Evolutionary conservation across 2,329 filamentous ascomycete species (phyloP).

Genomic region (Colletotrichum aenigma): DNA sequence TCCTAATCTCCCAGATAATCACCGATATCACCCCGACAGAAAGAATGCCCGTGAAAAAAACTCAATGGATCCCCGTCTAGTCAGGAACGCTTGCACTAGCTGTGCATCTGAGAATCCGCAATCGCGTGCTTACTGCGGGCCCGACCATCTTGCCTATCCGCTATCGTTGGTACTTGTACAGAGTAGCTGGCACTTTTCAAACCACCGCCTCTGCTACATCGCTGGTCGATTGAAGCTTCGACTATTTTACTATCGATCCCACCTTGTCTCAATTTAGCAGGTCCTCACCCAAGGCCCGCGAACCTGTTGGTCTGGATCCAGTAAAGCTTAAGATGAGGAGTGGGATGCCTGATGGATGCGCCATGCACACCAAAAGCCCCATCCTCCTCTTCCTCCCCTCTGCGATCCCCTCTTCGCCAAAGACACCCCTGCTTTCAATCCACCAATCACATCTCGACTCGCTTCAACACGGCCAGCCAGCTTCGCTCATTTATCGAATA

Average conservation of each 20-base stretch:
- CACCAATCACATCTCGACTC: background rate
- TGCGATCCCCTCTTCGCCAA: background rate
- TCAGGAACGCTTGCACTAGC: background rate
- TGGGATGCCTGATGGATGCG: background rate
- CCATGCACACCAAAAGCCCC: background rate
- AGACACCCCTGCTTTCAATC: background rate
- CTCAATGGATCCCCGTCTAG: slow-evolving; percentile 5
- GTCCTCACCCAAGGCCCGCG: background rate
- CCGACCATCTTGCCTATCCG: background rate
- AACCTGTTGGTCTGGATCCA: background rate
- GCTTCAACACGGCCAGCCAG: background rate
- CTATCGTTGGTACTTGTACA: background rate
- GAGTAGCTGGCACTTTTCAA: background rate
- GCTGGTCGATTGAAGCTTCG: background rate
- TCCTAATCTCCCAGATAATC: slow-evolving; percentile 7
- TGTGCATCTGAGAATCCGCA: background rate
- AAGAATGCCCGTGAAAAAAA: background rate
- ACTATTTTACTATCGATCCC: background rate
- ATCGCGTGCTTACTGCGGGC: slow-evolving; percentile 15
- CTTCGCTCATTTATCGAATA: background rate
- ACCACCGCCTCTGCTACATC: background rate
- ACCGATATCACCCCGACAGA: slow-evolving; percentile 10
- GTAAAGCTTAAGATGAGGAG: slow-evolving; percentile 6
- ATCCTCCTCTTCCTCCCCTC: background rate
- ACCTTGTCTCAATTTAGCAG: slow-evolving; percentile 8